These are phyloP conservation scores for Thielaviopsis populi DNA, from an alignment of 2,329 filamentous ascomycete genomes.

Conservation along the genomic window DNA sequence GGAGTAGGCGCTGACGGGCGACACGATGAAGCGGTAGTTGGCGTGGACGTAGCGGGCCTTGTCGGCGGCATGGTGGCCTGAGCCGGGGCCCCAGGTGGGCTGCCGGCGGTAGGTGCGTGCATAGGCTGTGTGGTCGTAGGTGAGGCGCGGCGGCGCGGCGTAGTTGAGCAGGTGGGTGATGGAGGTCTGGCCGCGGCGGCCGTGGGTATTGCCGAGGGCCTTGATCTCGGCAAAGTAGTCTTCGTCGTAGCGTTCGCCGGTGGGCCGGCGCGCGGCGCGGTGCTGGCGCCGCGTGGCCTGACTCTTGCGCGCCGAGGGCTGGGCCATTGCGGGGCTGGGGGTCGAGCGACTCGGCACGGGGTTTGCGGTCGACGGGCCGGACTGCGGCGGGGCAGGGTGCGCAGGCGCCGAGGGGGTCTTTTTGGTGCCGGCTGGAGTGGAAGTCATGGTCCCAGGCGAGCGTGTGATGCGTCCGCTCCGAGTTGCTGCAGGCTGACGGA, in stretches of 20 bases:
- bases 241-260: slow-evolving; percentile 41
- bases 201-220: slow-evolving; percentile 41
- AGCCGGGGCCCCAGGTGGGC: slow-evolving; percentile 70
- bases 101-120: slow-evolving; percentile 50
- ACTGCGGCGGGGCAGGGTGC: background rate
- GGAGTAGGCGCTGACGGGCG: slow-evolving; percentile 64
- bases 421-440: background rate
- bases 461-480: background rate
- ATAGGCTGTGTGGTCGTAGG: slow-evolving; percentile 39
- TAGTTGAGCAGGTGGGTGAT: slow-evolving; percentile 97
- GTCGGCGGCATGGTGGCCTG: slow-evolving; percentile 77
- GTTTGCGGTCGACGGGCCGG: background rate
- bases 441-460: background rate
- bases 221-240: slow-evolving; percentile 73
- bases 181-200: slow-evolving; percentile 80
- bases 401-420: background rate
- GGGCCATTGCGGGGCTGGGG: slow-evolving; percentile 17
- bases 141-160: slow-evolving; percentile 53
- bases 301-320: slow-evolving; percentile 49
- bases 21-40: slow-evolving; percentile 93
- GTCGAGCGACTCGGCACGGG: background rate
- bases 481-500: background rate
- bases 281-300: slow-evolving; percentile 71
- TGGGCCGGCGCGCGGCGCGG: slow-evolving; percentile 62
- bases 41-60: slow-evolving; percentile 86